A percentile compares a stretch with the other conserved stretches of the same genome.
phyloP scores from a whole-genome alignment of 306 rosid species.

The Echinosophora koreensis region DNA sequence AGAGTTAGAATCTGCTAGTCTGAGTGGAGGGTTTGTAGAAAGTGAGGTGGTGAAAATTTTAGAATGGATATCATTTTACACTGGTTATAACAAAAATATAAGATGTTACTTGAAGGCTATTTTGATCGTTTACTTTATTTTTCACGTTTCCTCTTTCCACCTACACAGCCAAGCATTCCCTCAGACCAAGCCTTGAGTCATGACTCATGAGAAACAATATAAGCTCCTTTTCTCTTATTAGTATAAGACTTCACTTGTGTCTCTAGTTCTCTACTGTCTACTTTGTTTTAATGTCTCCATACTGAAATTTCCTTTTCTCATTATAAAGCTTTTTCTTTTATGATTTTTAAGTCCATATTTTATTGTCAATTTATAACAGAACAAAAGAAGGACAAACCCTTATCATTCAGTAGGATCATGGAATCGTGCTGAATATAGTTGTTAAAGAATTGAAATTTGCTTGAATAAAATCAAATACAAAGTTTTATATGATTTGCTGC shows the following conservation, averaged over 20 bases:
- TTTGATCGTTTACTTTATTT: background rate
- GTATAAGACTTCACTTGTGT: background rate
- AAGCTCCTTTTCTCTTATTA: background rate
- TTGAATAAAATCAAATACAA: conserved; percentile 1
- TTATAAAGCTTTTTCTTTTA: background rate
- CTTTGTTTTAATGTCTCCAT: background rate
- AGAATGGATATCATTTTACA: background rate
- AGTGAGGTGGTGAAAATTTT: background rate
- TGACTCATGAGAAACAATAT: background rate
- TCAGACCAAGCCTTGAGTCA: background rate
- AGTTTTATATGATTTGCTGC: conserved; percentile 7
- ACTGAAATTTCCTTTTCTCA: conserved; percentile 11
- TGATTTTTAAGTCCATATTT: background rate
- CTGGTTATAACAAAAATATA: background rate
- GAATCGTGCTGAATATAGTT: background rate
- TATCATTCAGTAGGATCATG: conserved; percentile 1
- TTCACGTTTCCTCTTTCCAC: background rate
- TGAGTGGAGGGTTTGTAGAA: background rate
- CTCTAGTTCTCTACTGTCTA: too few species aligned
- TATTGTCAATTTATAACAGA: background rate
- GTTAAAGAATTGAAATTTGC: conserved; percentile 7
- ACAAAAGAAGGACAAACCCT: background rate
- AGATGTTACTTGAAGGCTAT: background rate
- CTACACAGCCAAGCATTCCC: background rate
- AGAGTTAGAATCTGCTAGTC: background rate